Evolutionary conservation across 305 asterid species (phyloP), one percentile per base, ranked within the genome.

Genomic region (Euphrasia arctica): DNA sequence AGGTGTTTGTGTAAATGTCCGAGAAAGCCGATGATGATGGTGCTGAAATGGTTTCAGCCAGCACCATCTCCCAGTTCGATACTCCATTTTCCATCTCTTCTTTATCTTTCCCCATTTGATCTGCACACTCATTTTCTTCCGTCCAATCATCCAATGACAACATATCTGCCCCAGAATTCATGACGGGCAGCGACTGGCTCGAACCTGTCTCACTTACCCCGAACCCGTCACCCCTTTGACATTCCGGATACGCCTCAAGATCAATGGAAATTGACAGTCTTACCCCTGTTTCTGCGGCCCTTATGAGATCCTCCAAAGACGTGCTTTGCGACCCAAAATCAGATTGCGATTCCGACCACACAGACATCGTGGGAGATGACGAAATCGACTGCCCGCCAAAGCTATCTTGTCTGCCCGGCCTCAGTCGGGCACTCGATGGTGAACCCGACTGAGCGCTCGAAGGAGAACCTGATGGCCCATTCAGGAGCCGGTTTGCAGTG

Each of bases 221-320:
- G 8, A 77, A 81, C 2, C 76, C 51, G 1, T 73, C 95, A 1
- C 9, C 43, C 43, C 56, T 5, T 31, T 70, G 76, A n/a, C 77
- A 18, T 10, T 67, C 75, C 2, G 87, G 45, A 54, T 87, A 89
- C 2, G 81, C 81, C 73, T 91, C 96, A 36, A 89, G 81, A 64
- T 85, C 97, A 3, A 89, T 89, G 0, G 98, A 91, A 49, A 89
- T 89, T 18, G 86, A 54, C n/a, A 95, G 76, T 49, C 75, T 64
- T 9, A 49, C 62, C 70, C 79, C 64, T 14, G 76, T 65, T 68
- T 84, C 97, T 0, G 93, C 81, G 1, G 93, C 92, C 12, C 86
- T 80, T 58, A 92, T 87, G 3, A 92, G 73, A 0, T 92, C 98
- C 54, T 92, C 97, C 9, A 92, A 36, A 0, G 98, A 91, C 3